Percentiles rank a stretch among this genome's conserved stretches.
Evolutionary conservation across 768 basidiomycete genomes (phyloP).

Genomic region (Agaricus blazei): DNA sequence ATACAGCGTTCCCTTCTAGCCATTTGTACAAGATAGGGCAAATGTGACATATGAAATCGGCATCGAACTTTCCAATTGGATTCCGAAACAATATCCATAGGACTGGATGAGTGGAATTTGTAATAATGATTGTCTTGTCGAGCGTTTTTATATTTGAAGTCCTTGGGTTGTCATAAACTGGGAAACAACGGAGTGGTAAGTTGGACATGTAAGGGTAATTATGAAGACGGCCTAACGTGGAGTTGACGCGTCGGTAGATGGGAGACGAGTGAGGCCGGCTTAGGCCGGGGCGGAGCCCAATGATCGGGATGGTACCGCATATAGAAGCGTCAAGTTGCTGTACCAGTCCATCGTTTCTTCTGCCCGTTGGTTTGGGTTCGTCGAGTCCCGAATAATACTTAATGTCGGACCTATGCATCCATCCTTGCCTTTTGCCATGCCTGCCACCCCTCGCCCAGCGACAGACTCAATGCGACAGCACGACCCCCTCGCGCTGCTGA

Average conservation of each 20-base stretch:
- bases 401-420: constrained; percentile 12
- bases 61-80: background rate
- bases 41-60: background rate
- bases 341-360: constrained; percentile 38
- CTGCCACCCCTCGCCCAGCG: constrained; percentile 14
- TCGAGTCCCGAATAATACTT: constrained; percentile 27
- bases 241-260: background rate
- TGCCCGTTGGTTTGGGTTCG: constrained; percentile 35
- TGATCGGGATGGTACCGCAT: constrained; percentile 14
- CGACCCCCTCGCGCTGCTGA: constrained; percentile 19
- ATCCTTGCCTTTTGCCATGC: constrained; percentile 20
- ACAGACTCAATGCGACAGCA: constrained; percentile 5
- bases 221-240: background rate
- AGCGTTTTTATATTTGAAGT: background rate
- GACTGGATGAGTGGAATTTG: background rate
- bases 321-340: constrained; percentile 16
- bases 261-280: constrained; percentile 14
- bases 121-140: background rate
- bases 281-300: constrained; percentile 11
- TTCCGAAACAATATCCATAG: too few species aligned
- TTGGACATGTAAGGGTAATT: background rate
- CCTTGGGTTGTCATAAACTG: background rate
- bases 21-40: background rate
- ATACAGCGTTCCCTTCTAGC: constrained; percentile 1
- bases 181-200: constrained; percentile 5